Evolutionary conservation across 176 grass and related monocot genomes (phyloP).

Genomic region (Pontederia crassipes): DNA sequence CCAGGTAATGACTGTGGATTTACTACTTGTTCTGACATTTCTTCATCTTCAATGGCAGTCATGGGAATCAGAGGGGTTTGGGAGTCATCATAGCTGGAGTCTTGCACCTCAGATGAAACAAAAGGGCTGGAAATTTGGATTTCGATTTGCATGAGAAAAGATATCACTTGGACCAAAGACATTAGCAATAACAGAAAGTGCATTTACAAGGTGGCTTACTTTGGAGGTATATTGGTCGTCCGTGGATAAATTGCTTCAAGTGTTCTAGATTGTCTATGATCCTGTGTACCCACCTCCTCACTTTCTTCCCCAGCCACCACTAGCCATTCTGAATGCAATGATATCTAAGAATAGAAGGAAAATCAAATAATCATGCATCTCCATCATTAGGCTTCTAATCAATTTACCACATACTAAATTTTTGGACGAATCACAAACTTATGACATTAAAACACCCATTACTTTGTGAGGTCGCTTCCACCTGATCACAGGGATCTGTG

Average conservation of each 20-base stretch:
- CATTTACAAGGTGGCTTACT: constrained; percentile 41
- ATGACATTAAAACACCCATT: constrained; percentile 3
- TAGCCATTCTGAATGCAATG: constrained; percentile 49
- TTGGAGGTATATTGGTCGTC: constrained; percentile 61
- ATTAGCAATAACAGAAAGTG: neutral
- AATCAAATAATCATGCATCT: neutral
- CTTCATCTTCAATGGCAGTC: constrained; percentile 78
- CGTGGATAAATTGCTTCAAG: constrained; percentile 99
- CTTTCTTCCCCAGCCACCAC: constrained; percentile 85
- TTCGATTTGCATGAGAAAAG: neutral
- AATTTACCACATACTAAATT: neutral
- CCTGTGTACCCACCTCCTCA: constrained; percentile 47
- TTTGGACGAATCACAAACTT: neutral
- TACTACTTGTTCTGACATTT: constrained; percentile 54
- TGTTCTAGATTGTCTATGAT: constrained; percentile 65
- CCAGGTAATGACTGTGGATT: constrained; percentile 3
- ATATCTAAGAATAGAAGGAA: constrained; percentile 42
- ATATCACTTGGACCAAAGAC: neutral
- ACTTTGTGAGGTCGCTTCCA: constrained; percentile 71
- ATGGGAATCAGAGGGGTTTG: constrained; percentile 54
- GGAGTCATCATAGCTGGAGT: constrained; percentile 48
- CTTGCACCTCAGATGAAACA: constrained; percentile 47
- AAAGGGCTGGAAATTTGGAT: constrained; percentile 43
- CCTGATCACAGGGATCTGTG: constrained; percentile 52
- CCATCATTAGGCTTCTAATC: neutral